Base-by-base conservation (phyloP, 2,329 filamentous ascomycete genomes). In the Aspergillus novoparasiticus region DNA sequence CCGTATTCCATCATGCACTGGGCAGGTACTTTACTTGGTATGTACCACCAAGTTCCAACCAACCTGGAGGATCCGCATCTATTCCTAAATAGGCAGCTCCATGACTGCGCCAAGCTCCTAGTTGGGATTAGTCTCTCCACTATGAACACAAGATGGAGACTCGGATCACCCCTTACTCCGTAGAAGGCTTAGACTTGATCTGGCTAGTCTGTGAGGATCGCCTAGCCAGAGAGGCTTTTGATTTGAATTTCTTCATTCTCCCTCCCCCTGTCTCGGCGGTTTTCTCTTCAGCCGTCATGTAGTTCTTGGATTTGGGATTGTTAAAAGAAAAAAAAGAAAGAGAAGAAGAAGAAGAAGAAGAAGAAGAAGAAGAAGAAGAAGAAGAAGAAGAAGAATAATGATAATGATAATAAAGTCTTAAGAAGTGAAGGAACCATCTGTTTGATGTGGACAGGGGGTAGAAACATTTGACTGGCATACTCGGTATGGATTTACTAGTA, bases 401-500 rank as follows among this genome's bases (percentile, higher is more conserved):
- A 59, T 45, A 32, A 60, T 4, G 53, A 43, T 8, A 41, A 60
- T 30, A 21, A 57, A 53, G 26, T 45, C 16, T 21, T 28, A 36
- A 30, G 19, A 55, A 30, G 48, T 57, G 10, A 30, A 50, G 26
- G 48, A 43, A 54, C 59, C 54, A 50, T 65, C 48, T 28, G 55
- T 64, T 62, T 66, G 61, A 64, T 50, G 41, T 65, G 61, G 58
- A 59, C 57, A 61, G 53, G 48, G 59, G 60, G 62, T 23, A 50
- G 54, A 34, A 59, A 57, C 21, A 23, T 26, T 21, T 55, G 51
- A 21, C 48, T 21, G 36, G n/a, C 11, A 12, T 32, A 32, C 32
- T 32, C 30, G 8, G 30, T 39, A 39, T 12, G 34, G 21, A 14
- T 21, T 16, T 23, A 14, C 46, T 14, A 26, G 4, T 11, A 14